These are phyloP conservation scores for Suhomyces kilbournensis DNA, from an alignment of 805 yeast genomes.

Conservation along the genomic window DNA sequence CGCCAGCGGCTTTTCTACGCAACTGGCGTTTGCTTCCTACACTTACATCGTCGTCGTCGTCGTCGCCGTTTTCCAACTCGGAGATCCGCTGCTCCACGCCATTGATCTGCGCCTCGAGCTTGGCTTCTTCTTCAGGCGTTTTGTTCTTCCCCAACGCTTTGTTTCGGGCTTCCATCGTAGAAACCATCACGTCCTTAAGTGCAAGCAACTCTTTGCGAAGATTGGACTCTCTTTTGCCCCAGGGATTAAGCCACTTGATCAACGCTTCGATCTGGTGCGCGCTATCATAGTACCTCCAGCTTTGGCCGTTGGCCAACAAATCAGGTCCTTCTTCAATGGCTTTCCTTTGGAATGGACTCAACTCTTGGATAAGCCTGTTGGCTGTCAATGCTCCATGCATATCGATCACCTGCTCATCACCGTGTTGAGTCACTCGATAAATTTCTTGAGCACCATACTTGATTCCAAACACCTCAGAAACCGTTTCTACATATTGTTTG, in stretches of 20 bases:
- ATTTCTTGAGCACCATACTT: constrained; percentile 23
- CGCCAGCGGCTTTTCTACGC: constrained; percentile 17
- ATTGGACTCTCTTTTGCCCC: constrained; percentile 70
- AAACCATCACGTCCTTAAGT: constrained; percentile 50
- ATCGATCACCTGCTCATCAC: constrained; percentile 27
- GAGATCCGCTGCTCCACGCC: constrained; percentile 23
- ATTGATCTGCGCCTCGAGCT: constrained; percentile 37
- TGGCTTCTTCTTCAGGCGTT: constrained; percentile 39
- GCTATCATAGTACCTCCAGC: constrained; percentile 73
- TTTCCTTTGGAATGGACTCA: constrained; percentile 52
- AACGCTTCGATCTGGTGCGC: constrained; percentile 56
- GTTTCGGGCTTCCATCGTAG: constrained; percentile 58
- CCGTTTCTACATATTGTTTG: constrained; percentile 19
- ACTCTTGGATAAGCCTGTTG: constrained; percentile 7
- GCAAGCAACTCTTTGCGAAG: constrained; percentile 59
- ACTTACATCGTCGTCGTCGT: constrained; percentile 6
- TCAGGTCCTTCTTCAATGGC: constrained; percentile 63
- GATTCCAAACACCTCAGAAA: constrained; percentile 27
- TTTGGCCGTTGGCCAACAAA: constrained; percentile 46
- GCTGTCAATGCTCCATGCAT: constrained; percentile 29
- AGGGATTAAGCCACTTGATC: constrained; percentile 64
- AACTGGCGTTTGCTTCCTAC: constrained; percentile 24
- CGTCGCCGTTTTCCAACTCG: constrained; percentile 14
- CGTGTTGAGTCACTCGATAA: constrained; percentile 3
- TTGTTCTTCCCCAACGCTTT: constrained; percentile 48